phyloP scores from a whole-genome alignment of 768 basidiomycete genomes.

The Pisolithus marmoratus region DNA sequence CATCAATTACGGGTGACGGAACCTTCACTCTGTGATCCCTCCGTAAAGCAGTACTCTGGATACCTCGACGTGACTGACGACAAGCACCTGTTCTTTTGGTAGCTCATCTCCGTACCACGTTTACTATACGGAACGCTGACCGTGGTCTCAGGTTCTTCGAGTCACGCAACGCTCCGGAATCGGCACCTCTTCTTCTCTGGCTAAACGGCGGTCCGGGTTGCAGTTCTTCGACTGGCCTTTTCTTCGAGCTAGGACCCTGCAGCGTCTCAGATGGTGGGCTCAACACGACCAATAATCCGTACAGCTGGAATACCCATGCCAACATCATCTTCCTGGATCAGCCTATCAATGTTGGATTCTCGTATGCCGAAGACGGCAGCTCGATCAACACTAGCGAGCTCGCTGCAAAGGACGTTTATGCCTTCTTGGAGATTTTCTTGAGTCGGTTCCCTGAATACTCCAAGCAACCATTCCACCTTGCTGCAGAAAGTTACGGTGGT shows the following conservation, averaged over 20 bases:
- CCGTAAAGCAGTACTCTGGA: slow-evolving; percentile 72
- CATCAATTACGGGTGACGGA: slow-evolving; percentile 59
- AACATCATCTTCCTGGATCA: slow-evolving; percentile 61
- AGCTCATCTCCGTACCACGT: slow-evolving; percentile 1
- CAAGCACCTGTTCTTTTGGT: slow-evolving; percentile 89
- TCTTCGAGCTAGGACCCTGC: slow-evolving; percentile 94
- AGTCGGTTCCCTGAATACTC: slow-evolving; percentile 72
- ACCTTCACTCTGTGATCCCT: slow-evolving; percentile 70
- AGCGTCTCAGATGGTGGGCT: slow-evolving; percentile 59
- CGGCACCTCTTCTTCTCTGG: slow-evolving; percentile 87
- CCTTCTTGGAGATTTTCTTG: slow-evolving; percentile 78
- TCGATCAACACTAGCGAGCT: slow-evolving; percentile 75
- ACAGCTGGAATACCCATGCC: slow-evolving; percentile 80
- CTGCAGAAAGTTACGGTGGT: slow-evolving; percentile 76
- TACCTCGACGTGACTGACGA: slow-evolving; percentile 78
- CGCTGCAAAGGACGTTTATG: slow-evolving; percentile 87
- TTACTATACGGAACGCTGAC: not conserved
- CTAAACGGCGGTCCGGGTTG: slow-evolving; percentile 77
- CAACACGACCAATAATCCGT: slow-evolving; percentile 65
- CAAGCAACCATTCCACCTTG: slow-evolving; percentile 66
- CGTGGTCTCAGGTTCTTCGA: slow-evolving; percentile 74
- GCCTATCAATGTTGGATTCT: slow-evolving; percentile 88
- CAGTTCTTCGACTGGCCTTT: slow-evolving; percentile 74
- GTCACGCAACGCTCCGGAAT: slow-evolving; percentile 61
- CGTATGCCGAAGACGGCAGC: slow-evolving; percentile 72